Evolutionary conservation across 192 early-diverging fungal genomes (phyloP).

Genomic region (Backusella tarrabulga): DNA sequence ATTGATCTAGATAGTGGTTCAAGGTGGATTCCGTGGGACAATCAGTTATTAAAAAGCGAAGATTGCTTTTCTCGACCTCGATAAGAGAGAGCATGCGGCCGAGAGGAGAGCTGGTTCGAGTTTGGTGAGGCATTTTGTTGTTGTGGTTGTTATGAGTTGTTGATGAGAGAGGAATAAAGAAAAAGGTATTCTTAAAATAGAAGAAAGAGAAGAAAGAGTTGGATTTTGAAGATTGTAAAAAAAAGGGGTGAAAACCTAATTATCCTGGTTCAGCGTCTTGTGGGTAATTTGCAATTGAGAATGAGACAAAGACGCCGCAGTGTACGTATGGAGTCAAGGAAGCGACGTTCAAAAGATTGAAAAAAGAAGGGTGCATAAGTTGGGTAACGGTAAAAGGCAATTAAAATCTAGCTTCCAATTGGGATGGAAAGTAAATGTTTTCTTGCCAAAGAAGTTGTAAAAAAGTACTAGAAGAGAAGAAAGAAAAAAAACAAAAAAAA

Average conservation of each 20-base stretch:
- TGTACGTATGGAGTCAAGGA: constrained; percentile 8
- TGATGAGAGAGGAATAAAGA: not conserved
- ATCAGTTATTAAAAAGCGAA: constrained; percentile 91
- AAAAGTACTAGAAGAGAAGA: not conserved
- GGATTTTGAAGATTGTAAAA: not conserved
- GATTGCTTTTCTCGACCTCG: constrained; percentile 48
- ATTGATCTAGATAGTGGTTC: constrained; percentile 69
- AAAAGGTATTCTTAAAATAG: not conserved
- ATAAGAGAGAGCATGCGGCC: constrained; percentile 66
- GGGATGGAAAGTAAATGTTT: not conserved
- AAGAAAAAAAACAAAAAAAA: not conserved
- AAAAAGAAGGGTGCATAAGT: constrained; percentile 14
- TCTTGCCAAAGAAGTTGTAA: not conserved
- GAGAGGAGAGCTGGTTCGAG: constrained; percentile 39
- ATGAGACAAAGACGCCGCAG: constrained; percentile 8
- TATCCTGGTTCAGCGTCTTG: constrained; percentile 15
- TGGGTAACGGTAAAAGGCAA: not conserved
- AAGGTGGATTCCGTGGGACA: constrained; percentile 86
- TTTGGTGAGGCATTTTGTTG: constrained; percentile 6
- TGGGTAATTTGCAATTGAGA: constrained; percentile 8
- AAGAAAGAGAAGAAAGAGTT: not conserved
- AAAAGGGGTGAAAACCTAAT: not conserved
- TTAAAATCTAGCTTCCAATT: not conserved
- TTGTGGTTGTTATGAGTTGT: not conserved
- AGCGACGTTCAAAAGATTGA: constrained; percentile 7